Evolutionary conservation across 495 filamentous ascomycete species (phyloP).

Genomic region (Penicillium tannophilum): DNA sequence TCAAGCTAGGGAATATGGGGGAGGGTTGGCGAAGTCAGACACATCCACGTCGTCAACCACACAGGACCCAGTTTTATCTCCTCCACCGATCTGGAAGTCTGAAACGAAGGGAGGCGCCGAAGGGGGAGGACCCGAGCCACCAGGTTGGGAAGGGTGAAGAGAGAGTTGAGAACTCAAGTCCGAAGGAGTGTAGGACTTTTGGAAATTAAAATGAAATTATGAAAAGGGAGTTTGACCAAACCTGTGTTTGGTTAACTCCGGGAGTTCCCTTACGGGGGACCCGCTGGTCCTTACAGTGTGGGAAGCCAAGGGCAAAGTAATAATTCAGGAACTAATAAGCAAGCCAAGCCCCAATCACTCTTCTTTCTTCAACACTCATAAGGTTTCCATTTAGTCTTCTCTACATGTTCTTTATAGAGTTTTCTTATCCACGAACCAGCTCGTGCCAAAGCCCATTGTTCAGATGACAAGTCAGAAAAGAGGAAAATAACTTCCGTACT

Average conservation of each 20-base stretch:
- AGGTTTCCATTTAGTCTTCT: background rate
- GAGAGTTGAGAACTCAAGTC: conserved; percentile 16
- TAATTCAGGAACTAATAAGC: conserved; percentile 4
- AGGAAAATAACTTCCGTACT: conserved; percentile 2
- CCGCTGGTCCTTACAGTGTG: conserved; percentile 12
- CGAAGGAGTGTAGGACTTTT: conserved; percentile 33
- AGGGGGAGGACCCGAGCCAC: conserved; percentile 12
- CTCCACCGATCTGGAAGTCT: conserved; percentile 22
- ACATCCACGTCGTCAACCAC: conserved; percentile 14
- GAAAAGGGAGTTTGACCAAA: conserved; percentile 20
- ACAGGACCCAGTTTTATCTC: conserved; percentile 17
- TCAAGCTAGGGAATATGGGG: background rate
- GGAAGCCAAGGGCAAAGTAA: background rate
- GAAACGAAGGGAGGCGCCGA: conserved; percentile 23
- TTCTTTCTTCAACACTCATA: background rate
- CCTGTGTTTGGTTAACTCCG: conserved; percentile 16
- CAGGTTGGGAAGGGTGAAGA: background rate
- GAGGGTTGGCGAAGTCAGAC: conserved; percentile 1
- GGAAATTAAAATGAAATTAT: conserved; percentile 6
- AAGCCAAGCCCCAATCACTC: background rate
- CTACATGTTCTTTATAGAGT: background rate
- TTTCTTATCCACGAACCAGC: conserved; percentile 6
- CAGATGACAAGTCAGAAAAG: conserved; percentile 11
- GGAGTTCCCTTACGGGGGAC: conserved; percentile 20
- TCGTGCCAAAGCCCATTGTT: conserved; percentile 14